phyloP scores from a whole-genome alignment of 805 yeast species.

The Metschnikowia gruessii region DNA sequence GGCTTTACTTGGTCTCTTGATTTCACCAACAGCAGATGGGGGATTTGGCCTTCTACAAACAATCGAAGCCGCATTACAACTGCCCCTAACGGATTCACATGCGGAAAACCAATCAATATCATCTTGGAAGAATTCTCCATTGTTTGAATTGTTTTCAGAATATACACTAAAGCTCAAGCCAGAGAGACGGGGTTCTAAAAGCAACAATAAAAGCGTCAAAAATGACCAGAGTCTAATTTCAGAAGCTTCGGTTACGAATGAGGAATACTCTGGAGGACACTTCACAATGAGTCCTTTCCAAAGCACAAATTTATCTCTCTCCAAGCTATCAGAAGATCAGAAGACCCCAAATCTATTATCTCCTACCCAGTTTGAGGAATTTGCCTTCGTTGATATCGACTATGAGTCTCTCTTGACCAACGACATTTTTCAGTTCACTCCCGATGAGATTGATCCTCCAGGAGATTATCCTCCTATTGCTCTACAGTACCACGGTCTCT shows the following conservation, averaged over 20 bases:
- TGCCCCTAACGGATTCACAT: not conserved
- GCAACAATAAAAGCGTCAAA: not conserved
- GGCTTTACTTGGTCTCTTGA: constrained; percentile 13
- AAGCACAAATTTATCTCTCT: not conserved
- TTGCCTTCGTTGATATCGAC: constrained; percentile 4
- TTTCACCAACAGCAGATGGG: not conserved
- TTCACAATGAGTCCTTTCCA: not conserved
- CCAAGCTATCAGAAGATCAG: not conserved
- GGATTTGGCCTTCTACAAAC: not conserved
- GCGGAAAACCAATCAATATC: not conserved
- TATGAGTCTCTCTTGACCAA: constrained; percentile 11
- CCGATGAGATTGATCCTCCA: constrained; percentile 16
- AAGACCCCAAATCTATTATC: not conserved
- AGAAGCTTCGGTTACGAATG: not conserved
- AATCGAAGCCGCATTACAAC: not conserved
- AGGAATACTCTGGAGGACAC: not conserved
- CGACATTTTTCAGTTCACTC: constrained; percentile 19
- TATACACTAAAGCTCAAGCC: not conserved
- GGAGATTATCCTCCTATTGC: constrained; percentile 21
- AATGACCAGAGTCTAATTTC: not conserved
- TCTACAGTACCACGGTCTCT: constrained; percentile 22
- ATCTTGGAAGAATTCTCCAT: constrained; percentile 1
- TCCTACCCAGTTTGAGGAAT: not conserved
- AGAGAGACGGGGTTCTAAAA: not conserved
- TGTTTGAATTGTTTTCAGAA: not conserved